Evolutionary conservation across 2,329 filamentous ascomycete species (phyloP).

Genomic region (Alternaria gaisen): DNA sequence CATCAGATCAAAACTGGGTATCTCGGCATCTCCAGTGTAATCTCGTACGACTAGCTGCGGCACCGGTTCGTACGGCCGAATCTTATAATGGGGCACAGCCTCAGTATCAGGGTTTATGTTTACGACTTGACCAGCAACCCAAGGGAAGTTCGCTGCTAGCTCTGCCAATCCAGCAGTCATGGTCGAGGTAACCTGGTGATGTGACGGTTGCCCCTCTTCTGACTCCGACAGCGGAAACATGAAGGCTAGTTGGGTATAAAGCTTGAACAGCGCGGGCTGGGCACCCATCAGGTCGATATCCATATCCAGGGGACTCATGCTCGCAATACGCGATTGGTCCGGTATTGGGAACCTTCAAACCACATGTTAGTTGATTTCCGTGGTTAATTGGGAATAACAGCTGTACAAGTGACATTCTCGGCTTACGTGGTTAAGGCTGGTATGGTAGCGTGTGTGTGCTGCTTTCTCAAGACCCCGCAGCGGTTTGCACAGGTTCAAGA

Average conservation of each 20-base stretch:
- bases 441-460: background rate
- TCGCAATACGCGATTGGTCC: background rate
- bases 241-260: constrained; percentile 60
- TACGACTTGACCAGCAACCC: constrained; percentile 55
- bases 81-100: constrained; percentile 51
- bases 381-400: background rate
- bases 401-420: background rate
- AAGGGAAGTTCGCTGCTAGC: constrained; percentile 56
- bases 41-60: constrained; percentile 57
- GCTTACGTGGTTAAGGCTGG: background rate
- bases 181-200: constrained; percentile 16
- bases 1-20: constrained; percentile 52
- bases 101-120: constrained; percentile 44
- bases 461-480: background rate
- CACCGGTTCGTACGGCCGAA: constrained; percentile 46
- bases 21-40: constrained; percentile 46
- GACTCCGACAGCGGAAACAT: constrained; percentile 48
- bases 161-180: constrained; percentile 26
- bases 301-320: constrained; percentile 21
- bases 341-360: background rate
- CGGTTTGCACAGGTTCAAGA: background rate
- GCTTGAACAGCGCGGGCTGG: constrained; percentile 50
- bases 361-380: background rate
- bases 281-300: constrained; percentile 57
- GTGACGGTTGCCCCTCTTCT: background rate